Evolutionary conservation across 148 eudicot genomes (phyloP).

Genomic region (Rhododendron ovatum): DNA sequence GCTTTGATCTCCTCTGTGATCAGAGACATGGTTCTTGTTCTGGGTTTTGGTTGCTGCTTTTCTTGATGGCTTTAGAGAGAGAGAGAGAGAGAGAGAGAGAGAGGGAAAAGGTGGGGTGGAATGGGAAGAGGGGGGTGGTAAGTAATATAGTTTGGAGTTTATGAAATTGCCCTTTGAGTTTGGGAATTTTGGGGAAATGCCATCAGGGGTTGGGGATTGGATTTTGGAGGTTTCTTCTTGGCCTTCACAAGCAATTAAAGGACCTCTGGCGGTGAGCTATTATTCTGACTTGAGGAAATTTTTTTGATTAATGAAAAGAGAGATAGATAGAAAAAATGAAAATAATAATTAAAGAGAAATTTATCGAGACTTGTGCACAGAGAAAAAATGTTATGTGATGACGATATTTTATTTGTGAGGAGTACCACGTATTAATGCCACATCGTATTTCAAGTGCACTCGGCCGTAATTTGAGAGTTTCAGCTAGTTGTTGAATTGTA

Average conservation of each 20-base stretch:
- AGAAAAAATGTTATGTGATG: too few relatives aligned
- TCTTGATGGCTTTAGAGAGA: background rate
- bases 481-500: background rate
- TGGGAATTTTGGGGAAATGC: conserved; percentile 11
- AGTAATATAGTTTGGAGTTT: conserved; percentile 21
- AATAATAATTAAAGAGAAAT: too few relatives aligned
- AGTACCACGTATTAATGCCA: too few relatives aligned
- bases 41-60: background rate
- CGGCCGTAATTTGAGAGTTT: background rate
- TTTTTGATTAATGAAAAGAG: too few relatives aligned
- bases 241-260: background rate
- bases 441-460: too few relatives aligned
- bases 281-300: too few relatives aligned
- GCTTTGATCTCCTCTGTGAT: conserved; percentile 52
- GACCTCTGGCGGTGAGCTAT: background rate
- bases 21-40: conserved; percentile 33
- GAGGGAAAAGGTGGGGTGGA: background rate
- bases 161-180: conserved; percentile 17
- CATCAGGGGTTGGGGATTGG: background rate
- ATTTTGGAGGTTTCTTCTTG: background rate
- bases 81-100: background rate
- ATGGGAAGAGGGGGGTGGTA: background rate
- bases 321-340: too few relatives aligned
- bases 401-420: too few relatives aligned
- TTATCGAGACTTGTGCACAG: too few relatives aligned